Percentiles rank a stretch among this genome's conserved stretches.
Conservation (phyloP, 495 filamentous ascomycete species). For the Aspergillus affinis region DNA sequence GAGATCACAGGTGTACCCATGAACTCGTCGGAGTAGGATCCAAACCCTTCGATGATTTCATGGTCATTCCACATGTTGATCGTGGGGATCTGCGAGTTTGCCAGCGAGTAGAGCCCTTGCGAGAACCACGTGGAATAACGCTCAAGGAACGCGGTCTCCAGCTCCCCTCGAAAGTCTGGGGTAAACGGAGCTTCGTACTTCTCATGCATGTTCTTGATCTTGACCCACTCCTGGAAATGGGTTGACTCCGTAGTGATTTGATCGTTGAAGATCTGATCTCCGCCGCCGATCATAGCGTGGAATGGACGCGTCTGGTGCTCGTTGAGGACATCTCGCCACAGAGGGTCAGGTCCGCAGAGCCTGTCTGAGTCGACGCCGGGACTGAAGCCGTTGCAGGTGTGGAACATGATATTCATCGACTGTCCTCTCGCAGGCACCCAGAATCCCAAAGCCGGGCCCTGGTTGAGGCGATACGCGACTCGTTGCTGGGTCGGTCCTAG, state of each 20-base stretch:
- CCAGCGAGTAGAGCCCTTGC: conserved; percentile 88
- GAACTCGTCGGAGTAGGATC: conserved; percentile 87
- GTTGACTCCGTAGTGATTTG: conserved; percentile 67
- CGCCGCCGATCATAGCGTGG: conserved; percentile 97
- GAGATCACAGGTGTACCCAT: conserved; percentile 90
- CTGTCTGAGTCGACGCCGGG: conserved; percentile 70
- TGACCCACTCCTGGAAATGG: conserved; percentile 78
- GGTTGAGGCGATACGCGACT: conserved; percentile 94
- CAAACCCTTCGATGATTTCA: conserved; percentile 96
- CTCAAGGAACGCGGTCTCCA: conserved; percentile 83
- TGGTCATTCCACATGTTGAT: conserved; percentile 98
- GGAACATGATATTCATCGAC: conserved; percentile 98
- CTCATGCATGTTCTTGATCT: conserved; percentile 73
- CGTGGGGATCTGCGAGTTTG: conserved; percentile 95
- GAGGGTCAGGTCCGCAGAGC: conserved; percentile 88
- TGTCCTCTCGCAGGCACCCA: conserved; percentile 88
- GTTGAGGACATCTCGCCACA: conserved; percentile 95
- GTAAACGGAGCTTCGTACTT: conserved; percentile 76
- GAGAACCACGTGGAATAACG: conserved; percentile 92
- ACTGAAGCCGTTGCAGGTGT: conserved; percentile 96
- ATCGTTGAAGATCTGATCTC: conserved; percentile 97
- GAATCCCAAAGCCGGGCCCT: conserved; percentile 83
- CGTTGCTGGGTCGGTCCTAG: conserved; percentile 71
- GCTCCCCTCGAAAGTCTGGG: conserved; percentile 73
- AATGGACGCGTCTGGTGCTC: conserved; percentile 90